These are phyloP conservation scores for Candida sp. DNA, from an alignment of 1,139 yeast genomes.

Conservation along the genomic window DNA sequence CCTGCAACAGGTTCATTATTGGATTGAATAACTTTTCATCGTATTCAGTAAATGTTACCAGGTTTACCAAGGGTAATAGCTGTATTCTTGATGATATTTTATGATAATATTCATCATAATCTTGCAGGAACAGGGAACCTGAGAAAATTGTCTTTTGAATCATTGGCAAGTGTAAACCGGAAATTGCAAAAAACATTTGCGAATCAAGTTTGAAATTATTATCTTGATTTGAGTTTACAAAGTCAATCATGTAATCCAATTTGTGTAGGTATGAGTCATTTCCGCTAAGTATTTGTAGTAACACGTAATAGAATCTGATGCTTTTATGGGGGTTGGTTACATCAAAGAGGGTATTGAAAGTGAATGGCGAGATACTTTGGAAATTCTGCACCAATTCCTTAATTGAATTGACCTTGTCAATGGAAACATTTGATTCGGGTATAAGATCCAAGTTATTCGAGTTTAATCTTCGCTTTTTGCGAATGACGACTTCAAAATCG, in stretches of 20 bases:
- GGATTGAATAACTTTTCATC: slow-evolving; percentile 2
- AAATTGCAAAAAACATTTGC: slow-evolving; percentile 8
- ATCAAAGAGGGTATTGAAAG: slow-evolving; percentile 10
- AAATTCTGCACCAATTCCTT: slow-evolving; percentile 15
- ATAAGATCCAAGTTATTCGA: not conserved
- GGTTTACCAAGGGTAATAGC: not conserved
- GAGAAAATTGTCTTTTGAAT: slow-evolving; percentile 12
- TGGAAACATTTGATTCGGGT: slow-evolving; percentile 10
- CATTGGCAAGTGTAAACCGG: slow-evolving; percentile 11
- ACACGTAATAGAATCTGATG: slow-evolving; percentile 4
- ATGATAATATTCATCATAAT: slow-evolving; percentile 1
- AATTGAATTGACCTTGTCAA: slow-evolving; percentile 16
- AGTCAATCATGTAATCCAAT: slow-evolving; percentile 15
- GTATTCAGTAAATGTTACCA: slow-evolving; percentile 1
- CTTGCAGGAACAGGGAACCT: slow-evolving; percentile 6
- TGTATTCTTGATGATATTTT: not conserved
- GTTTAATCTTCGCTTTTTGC: slow-evolving; percentile 6
- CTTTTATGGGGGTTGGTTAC: slow-evolving; percentile 1
- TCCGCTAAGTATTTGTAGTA: slow-evolving; percentile 5
- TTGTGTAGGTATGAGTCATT: slow-evolving; percentile 6
- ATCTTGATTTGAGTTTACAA: slow-evolving; percentile 10
- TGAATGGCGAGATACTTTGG: slow-evolving; percentile 13
- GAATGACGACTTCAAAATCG: slow-evolving; percentile 10
- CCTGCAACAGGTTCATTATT: not conserved
- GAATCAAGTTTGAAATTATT: slow-evolving; percentile 5